A percentile compares a stretch with the other conserved stretches of the same genome.
Conservation (phyloP, 768 basidiomycete genomes). For the Rubroboletus pulcherrimus region DNA sequence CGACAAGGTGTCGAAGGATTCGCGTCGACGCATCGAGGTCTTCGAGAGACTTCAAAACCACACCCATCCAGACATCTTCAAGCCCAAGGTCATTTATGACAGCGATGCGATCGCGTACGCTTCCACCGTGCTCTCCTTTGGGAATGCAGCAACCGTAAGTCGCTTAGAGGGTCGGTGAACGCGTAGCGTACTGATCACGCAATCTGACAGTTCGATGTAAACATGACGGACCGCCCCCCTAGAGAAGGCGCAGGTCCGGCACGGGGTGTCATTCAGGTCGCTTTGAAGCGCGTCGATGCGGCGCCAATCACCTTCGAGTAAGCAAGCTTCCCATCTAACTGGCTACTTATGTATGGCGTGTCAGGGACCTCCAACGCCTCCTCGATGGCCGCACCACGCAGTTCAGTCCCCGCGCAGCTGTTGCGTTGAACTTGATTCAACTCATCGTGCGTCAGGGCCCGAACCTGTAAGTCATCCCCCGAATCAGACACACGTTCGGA, state of each 20-base stretch:
- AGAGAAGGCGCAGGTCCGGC: slow-evolving; percentile 8
- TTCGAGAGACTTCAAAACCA: slow-evolving; percentile 37
- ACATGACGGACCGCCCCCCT: slow-evolving; percentile 27
- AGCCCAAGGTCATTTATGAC: slow-evolving; percentile 45
- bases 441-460: slow-evolving; percentile 46
- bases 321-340: background rate
- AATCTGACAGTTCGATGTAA: slow-evolving; percentile 34
- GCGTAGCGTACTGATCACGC: background rate
- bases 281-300: slow-evolving; percentile 37
- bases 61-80: slow-evolving; percentile 34
- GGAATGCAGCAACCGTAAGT: slow-evolving; percentile 31
- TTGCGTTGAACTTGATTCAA: slow-evolving; percentile 46
- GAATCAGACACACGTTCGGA: background rate
- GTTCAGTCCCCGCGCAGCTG: slow-evolving; percentile 26
- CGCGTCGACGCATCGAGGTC: slow-evolving; percentile 29
- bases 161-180: background rate
- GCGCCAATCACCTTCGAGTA: slow-evolving; percentile 37
- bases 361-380: slow-evolving; percentile 26
- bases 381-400: slow-evolving; percentile 23
- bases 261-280: slow-evolving; percentile 31
- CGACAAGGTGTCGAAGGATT: background rate
- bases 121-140: slow-evolving; percentile 29
- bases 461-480: slow-evolving; percentile 37
- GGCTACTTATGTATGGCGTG: background rate
- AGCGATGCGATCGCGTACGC: slow-evolving; percentile 42